These are phyloP conservation scores for Fagopyrum tataricum DNA, from an alignment of 148 eudicot genomes.

Conservation along the genomic window DNA sequence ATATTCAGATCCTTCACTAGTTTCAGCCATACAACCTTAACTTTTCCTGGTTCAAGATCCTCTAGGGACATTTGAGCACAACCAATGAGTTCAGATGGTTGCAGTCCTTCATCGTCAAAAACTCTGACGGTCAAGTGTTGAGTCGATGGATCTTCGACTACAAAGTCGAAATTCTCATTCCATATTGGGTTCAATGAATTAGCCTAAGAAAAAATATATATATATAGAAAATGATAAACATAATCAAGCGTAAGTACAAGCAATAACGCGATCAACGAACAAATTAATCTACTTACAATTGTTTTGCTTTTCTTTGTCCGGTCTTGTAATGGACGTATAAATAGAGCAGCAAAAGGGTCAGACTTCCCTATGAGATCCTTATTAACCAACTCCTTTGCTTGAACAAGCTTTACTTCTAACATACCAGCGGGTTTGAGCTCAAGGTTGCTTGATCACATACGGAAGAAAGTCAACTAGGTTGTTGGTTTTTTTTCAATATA, in stretches of 20 bases:
- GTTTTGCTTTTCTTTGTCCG: constrained; percentile 62
- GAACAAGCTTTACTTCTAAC: constrained; percentile 71
- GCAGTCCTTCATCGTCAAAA: constrained; percentile 86
- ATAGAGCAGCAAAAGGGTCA: constrained; percentile 73
- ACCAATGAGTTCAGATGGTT: constrained; percentile 73
- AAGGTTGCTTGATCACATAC: constrained; percentile 37
- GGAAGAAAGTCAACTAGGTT: neutral
- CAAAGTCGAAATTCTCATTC: constrained; percentile 87
- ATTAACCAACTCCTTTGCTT: constrained; percentile 73
- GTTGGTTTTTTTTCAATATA: too few species aligned
- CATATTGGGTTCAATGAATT: constrained; percentile 77
- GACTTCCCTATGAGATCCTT: constrained; percentile 85
- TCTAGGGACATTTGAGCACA: constrained; percentile 46
- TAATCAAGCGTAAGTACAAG: neutral
- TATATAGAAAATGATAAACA: neutral
- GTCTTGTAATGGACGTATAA: constrained; percentile 63
- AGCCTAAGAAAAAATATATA: constrained; percentile 42
- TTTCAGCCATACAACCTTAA: constrained; percentile 65
- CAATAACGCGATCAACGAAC: neutral
- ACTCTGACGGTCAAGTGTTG: constrained; percentile 72
- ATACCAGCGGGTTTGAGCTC: constrained; percentile 76
- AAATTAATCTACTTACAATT: constrained; percentile 39
- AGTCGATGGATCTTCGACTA: constrained; percentile 73
- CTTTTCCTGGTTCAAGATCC: constrained; percentile 74
- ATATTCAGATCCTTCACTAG: constrained; percentile 69